Percentiles rank a stretch among this genome's conserved stretches.
Evolutionary conservation across 257 asterid species (phyloP).

Genomic region (Petunia axillaris): DNA sequence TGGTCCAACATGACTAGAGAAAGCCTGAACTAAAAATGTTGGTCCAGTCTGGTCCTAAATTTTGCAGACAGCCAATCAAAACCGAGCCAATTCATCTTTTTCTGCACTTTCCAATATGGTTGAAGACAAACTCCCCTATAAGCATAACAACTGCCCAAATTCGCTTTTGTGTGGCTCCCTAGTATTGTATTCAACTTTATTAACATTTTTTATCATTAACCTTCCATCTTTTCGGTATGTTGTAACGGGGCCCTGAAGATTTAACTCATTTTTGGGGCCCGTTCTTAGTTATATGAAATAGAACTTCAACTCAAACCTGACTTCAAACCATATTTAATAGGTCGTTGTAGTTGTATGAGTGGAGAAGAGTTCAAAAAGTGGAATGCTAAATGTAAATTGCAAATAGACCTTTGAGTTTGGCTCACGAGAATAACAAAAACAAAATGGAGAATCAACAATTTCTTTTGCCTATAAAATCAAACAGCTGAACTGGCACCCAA

Average conservation of each 20-base stretch:
- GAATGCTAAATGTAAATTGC: not conserved
- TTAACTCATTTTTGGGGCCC: not conserved
- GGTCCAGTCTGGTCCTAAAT: not conserved
- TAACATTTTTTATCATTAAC: slow-evolving; percentile 15
- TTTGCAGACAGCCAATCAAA: not conserved
- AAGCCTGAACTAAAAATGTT: slow-evolving; percentile 1
- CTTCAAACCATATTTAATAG: not conserved
- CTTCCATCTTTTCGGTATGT: not conserved
- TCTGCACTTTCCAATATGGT: slow-evolving; percentile 1
- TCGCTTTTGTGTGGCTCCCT: not conserved
- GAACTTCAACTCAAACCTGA: not conserved
- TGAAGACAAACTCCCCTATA: slow-evolving; percentile 10
- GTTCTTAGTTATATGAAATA: not conserved
- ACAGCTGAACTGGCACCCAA: not conserved
- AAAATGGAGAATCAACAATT: slow-evolving; percentile 7
- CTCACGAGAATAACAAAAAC: not conserved
- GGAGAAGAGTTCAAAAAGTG: not conserved
- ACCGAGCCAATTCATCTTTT: not conserved
- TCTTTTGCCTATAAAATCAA: not conserved
- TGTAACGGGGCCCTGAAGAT: not conserved
- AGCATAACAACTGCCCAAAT: not conserved
- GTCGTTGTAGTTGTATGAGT: not conserved
- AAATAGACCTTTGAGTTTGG: not conserved
- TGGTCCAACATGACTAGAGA: not conserved
- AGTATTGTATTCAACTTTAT: not conserved